Evolutionary conservation across 2,329 filamentous ascomycete species (phyloP), one percentile per base, ranked within the genome.

Genomic region (Neospermospora avenae): DNA sequence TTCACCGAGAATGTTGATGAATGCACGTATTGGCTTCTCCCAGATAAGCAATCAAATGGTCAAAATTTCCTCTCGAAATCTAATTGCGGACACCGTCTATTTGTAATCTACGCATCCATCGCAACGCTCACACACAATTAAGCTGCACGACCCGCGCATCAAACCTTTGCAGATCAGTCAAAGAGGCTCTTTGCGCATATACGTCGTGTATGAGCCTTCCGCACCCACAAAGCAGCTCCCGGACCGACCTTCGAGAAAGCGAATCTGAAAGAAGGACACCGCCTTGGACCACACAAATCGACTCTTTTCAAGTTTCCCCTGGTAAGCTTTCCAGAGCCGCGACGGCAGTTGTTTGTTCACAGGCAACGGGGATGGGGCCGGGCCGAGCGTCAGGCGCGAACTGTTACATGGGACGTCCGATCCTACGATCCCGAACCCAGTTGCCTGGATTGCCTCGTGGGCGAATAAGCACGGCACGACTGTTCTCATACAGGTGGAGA

Each of bases 361-460:
- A 22, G 13, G n/a, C n/a, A n/a, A 25, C 34, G 46, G 18, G 55
- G 45, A 18, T 35, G 14, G 44, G 1, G 14, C 24, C 51, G 53
- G 61, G 53, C 61, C 61, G 59, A 60, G 53, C 39, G 39, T 45
- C 41, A 22, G 18, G 61, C 61, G 56, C 58, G 55, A 60, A 60
- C 52, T 58, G 57, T 60, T 52, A 57, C 61, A 57, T 24, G 24
- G 31, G 28, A 20, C 56, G 51, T 58, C 59, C 55, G 59, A 49
- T 55, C 51, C 37, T 41, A 42, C 34, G 51, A 54, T 54, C 48
- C 48, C 31, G 48, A 51, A 35, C 28, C 31, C 48, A 51, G 11
- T 37, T 14, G 48, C 48, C 28, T 37, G 18, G 48, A 24, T 39
- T 22, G 31, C 20, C 31, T 11, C 37, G 18, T 20, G 20, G 39